Percentiles rank a stretch among this genome's conserved stretches.
Conservation (phyloP, 73 alveolate species). For the Stentor roeselii region DNA sequence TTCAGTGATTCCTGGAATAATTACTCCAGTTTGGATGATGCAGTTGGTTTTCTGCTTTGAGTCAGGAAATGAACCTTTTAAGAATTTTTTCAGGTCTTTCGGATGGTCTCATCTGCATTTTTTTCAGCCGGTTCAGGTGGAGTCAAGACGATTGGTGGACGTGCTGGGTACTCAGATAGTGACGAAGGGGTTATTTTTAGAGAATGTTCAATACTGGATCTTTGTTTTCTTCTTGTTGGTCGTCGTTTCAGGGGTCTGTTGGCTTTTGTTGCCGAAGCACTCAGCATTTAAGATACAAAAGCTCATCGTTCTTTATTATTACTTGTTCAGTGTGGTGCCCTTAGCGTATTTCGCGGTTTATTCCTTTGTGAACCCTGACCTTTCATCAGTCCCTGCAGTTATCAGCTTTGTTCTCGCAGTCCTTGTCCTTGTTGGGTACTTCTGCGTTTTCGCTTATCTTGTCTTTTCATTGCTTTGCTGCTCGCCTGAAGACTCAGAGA, state of each 20-base stretch:
- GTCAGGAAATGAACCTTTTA: neutral
- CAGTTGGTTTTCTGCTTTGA: neutral
- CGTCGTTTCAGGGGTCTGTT: neutral
- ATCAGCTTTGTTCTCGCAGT: neutral
- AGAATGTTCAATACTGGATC: neutral
- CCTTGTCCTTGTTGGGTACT: neutral
- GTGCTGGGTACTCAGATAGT: neutral
- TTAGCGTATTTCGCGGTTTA: neutral
- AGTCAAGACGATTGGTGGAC: neutral
- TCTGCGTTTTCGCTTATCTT: neutral
- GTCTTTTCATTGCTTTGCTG: neutral
- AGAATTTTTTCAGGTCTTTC: neutral
- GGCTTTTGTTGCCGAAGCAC: neutral
- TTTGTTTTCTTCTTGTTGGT: neutral
- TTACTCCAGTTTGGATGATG: neutral
- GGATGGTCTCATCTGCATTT: constrained; percentile 11
- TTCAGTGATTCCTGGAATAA: neutral
- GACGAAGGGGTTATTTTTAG: neutral
- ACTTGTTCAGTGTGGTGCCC: neutral
- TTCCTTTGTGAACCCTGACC: neutral
- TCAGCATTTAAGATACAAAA: no score
- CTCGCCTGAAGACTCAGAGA: neutral
- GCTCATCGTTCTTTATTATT: no score
- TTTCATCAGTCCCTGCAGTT: neutral
- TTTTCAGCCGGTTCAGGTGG: neutral